Conservation (phyloP, 208 protist genomes). For the Leishmania gerbilli region DNA sequence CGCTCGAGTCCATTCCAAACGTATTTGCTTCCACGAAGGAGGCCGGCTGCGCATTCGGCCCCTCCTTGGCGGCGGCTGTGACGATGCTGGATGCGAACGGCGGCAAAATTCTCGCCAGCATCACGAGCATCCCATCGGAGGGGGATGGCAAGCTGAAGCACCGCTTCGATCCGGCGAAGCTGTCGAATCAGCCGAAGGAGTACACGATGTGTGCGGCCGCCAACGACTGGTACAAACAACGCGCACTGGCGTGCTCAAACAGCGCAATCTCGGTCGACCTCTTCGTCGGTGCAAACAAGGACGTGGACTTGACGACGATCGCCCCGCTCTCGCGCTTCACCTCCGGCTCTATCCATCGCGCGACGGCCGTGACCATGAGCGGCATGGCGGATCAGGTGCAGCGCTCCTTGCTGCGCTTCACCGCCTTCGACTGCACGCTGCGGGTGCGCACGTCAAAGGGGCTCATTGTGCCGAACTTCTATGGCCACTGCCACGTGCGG, state of each 20-base stretch:
- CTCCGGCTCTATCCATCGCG: conserved; percentile 71
- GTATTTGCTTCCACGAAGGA: conserved; percentile 76
- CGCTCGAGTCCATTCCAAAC: conserved; percentile 74
- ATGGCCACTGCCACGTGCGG: conserved; percentile 97
- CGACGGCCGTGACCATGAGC: conserved; percentile 53
- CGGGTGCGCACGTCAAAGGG: conserved; percentile 93
- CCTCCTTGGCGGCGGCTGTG: conserved; percentile 90
- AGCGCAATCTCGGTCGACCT: conserved; percentile 95
- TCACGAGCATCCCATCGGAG: conserved; percentile 83
- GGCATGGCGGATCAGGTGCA: conserved; percentile 70
- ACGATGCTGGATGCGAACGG: conserved; percentile 88
- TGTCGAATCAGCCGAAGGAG: conserved; percentile 84
- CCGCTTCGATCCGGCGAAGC: conserved; percentile 82
- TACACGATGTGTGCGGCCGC: conserved; percentile 87
- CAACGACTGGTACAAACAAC: conserved; percentile 96
- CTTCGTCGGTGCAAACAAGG: conserved; percentile 64
- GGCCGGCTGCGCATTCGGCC: conserved; percentile 90
- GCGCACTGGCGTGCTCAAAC: conserved; percentile 90
- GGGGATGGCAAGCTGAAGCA: conserved; percentile 86
- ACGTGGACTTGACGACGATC: conserved; percentile 93
- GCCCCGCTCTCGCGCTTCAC: conserved; percentile 83
- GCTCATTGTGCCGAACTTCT: conserved; percentile 86
- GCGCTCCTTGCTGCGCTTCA: conserved; percentile 84
- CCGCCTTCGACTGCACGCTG: conserved; percentile 96
- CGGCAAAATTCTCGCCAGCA: conserved; percentile 93